These are phyloP conservation scores for Phylloporus scabripes DNA, from an alignment of 768 basidiomycete species.

Conservation along the genomic window DNA sequence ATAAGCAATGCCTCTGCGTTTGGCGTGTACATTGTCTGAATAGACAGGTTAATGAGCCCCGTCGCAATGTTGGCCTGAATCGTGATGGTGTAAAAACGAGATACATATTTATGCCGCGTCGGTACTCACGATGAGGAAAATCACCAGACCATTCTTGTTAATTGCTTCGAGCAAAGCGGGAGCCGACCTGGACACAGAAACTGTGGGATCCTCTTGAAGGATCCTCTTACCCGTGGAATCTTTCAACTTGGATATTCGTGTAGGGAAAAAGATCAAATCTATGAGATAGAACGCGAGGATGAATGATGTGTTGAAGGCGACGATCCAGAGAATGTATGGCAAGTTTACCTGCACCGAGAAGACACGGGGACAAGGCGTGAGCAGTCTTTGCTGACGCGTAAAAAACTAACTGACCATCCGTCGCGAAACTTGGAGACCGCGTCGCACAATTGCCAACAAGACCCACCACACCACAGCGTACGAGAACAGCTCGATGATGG, in stretches of 20 bases:
- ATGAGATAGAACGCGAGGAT: conserved; percentile 74
- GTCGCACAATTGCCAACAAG: conserved; percentile 37
- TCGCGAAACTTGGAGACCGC: conserved; percentile 47
- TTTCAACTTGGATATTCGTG: conserved; percentile 29
- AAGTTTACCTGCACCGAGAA: conserved; percentile 64
- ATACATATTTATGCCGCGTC: not conserved
- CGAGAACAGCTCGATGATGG: conserved; percentile 67
- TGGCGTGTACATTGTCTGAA: conserved; percentile 76
- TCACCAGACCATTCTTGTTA: conserved; percentile 69
- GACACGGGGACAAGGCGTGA: not conserved
- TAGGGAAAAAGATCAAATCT: conserved; percentile 64
- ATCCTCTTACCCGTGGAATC: conserved; percentile 22
- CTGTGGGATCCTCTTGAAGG: conserved; percentile 21
- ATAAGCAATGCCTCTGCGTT: conserved; percentile 55
- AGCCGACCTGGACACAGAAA: conserved; percentile 22
- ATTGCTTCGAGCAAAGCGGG: conserved; percentile 68
- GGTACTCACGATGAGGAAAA: conserved; percentile 75
- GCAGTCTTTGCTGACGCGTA: not conserved
- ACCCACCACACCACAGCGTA: conserved; percentile 81
- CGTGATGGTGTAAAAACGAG: not conserved
- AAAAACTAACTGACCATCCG: conserved; percentile 46
- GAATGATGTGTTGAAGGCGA: conserved; percentile 84
- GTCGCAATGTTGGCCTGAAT: conserved; percentile 81
- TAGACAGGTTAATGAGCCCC: conserved; percentile 73
- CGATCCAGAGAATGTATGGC: conserved; percentile 84